Percentiles rank a stretch among this genome's conserved stretches.
These are phyloP conservation scores for Clonostachys rhizophaga DNA, from an alignment of 2,329 filamentous ascomycete genomes.

Conservation along the genomic window DNA sequence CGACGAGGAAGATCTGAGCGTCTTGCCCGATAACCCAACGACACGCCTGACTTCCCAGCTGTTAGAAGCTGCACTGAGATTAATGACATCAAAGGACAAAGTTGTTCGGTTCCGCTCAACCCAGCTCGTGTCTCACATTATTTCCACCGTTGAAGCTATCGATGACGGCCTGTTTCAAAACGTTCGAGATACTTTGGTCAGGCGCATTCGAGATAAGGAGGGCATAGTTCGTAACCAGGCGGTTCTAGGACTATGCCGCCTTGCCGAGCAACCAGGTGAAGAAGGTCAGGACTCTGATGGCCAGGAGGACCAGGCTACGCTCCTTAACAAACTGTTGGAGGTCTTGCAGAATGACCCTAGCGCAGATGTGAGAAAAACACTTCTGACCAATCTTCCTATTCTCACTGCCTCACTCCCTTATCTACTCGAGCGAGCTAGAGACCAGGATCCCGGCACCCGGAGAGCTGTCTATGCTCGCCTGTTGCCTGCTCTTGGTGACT, in stretches of 20 bases:
- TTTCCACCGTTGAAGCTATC: slow-evolving; percentile 88
- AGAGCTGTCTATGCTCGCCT: slow-evolving; percentile 83
- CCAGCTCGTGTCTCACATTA: slow-evolving; percentile 83
- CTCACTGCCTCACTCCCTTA: slow-evolving; percentile 78
- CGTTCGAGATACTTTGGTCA: slow-evolving; percentile 73
- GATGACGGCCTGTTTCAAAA: slow-evolving; percentile 88
- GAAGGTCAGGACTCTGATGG: slow-evolving; percentile 66
- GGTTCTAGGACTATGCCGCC: slow-evolving; percentile 79
- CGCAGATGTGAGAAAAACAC: slow-evolving; percentile 83
- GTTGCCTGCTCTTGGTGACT: slow-evolving; percentile 85
- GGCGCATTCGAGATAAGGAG: slow-evolving; percentile 90
- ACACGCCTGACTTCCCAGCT: slow-evolving; percentile 73
- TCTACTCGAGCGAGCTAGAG: slow-evolving; percentile 84
- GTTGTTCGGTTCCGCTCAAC: slow-evolving; percentile 85
- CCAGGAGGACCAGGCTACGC: slow-evolving; percentile 61
- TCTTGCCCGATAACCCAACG: slow-evolving; percentile 77
- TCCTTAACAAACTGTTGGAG: slow-evolving; percentile 80
- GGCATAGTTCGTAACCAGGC: slow-evolving; percentile 88
- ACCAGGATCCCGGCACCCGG: slow-evolving; percentile 79
- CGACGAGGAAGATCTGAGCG: slow-evolving; percentile 63
- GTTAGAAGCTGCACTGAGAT: slow-evolving; percentile 66
- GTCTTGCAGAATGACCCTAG: slow-evolving; percentile 91
- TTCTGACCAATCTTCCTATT: slow-evolving; percentile 88
- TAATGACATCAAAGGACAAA: slow-evolving; percentile 88
- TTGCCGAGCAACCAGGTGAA: slow-evolving; percentile 74